Evolutionary conservation across 495 filamentous ascomycete species (phyloP), one percentile per base, ranked within the genome.

Genomic region (Talaromyces borbonicus): DNA sequence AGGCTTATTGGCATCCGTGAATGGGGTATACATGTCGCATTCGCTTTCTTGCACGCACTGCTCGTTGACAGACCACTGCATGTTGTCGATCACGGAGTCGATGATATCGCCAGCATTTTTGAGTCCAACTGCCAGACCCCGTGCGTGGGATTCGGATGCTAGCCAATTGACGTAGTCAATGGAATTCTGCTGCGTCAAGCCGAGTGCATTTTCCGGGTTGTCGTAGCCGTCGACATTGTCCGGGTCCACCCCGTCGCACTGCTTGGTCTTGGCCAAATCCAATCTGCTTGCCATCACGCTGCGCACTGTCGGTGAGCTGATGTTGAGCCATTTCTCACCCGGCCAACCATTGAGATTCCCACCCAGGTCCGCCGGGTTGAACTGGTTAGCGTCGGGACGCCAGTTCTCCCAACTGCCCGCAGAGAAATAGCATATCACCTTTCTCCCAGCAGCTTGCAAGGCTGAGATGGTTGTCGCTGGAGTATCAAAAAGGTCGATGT

Each of bases 351-450:
- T 65, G 4, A 87, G 56, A 8, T 52, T 50, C 1, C 65, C 59
- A 11, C 78, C 81, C 15, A 76, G 51, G 39, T 84, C 82, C 1
- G 56, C 51, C 0, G 52, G 18, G 1, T 55, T 49, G 61, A 86
- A 87, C 0, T 71, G 30, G 37, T 27, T 40, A 3, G 72, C 59
- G 53, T 87, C 83, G 4, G 66, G 57, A 4, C 81, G 72, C 59
- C 68, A 75, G 47, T 72, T 55, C 60, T 83, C 79, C 47, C 72
- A 83, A 12, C 71, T 76, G 5, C 83, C 83, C 1, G 81, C 83
- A 8, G 73, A 78, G 64, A 85, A 86, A 57, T 86, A 87, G 67
- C 83, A 87, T 47, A 86, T 81, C 20, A 84, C 75, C 36, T 71
- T 79, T 45, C 74, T 67, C 9, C 63, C 65, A 23, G 59, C 47